Percentiles rank a stretch among this genome's conserved stretches.
These are phyloP conservation scores for Acer yangbiense DNA, from an alignment of 345 rosid species.

Conservation along the genomic window DNA sequence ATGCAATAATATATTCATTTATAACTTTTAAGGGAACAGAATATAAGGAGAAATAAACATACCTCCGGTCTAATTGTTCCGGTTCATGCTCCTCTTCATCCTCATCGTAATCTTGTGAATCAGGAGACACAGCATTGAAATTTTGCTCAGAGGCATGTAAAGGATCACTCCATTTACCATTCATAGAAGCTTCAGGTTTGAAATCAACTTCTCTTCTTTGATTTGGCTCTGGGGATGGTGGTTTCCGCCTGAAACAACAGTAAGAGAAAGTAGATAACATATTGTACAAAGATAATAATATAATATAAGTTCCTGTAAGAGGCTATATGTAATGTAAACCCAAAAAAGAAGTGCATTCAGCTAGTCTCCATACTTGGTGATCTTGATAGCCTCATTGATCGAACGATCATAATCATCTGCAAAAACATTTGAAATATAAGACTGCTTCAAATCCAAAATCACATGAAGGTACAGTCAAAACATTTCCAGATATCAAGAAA, in stretches of 20 bases:
- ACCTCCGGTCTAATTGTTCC: conserved; percentile 79
- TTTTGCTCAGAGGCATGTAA: conserved; percentile 43
- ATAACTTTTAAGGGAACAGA: conserved; percentile 14
- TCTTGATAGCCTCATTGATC: conserved; percentile 95
- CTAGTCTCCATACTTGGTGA: conserved; percentile 67
- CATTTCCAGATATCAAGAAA: neutral
- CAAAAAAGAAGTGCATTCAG: neutral
- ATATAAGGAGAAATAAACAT: conserved; percentile 17
- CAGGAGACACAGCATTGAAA: conserved; percentile 54
- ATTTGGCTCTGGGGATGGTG: conserved; percentile 77
- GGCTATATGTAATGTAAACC: neutral
- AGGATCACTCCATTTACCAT: conserved; percentile 68
- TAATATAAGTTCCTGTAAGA: conserved; percentile 5
- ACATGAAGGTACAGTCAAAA: neutral
- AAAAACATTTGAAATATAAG: conserved; percentile 27
- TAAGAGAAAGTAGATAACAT: conserved; percentile 16
- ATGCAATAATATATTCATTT: conserved; percentile 12
- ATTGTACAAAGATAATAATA: neutral
- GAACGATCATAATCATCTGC: conserved; percentile 99
- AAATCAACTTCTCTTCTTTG: conserved; percentile 61
- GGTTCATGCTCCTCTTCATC: conserved; percentile 54
- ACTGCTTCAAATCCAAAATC: neutral
- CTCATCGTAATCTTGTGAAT: conserved; percentile 72
- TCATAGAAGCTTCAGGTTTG: conserved; percentile 68
- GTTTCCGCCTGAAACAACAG: conserved; percentile 61